Evolutionary conservation across 306 rosid species (phyloP).

Genomic region (Begonia peltatifolia): DNA sequence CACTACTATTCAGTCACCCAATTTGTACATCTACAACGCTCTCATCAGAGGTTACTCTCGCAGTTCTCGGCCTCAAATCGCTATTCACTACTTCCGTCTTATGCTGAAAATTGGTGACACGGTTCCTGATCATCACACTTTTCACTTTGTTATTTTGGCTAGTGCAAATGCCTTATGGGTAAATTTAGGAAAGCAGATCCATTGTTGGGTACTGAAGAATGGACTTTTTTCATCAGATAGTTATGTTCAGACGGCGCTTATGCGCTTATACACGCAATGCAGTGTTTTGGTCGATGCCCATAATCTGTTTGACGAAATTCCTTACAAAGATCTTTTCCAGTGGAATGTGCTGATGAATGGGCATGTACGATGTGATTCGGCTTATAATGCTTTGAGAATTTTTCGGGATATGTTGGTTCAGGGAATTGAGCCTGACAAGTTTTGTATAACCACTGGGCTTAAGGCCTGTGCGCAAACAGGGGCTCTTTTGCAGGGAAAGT

Average conservation of each 20-base stretch:
- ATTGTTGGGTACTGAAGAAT: slow-evolving; percentile 18
- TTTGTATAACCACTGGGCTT: slow-evolving; percentile 23
- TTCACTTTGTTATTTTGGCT: slow-evolving; percentile 24
- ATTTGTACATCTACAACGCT: slow-evolving; percentile 20
- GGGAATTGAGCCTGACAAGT: slow-evolving; percentile 21
- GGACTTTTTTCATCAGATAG: slow-evolving; percentile 19
- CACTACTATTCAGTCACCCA: slow-evolving; percentile 13
- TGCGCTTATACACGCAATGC: slow-evolving; percentile 13
- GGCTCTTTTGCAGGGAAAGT: slow-evolving; percentile 25
- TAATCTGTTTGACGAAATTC: slow-evolving; percentile 29
- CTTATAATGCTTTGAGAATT: slow-evolving; percentile 15
- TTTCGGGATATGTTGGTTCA: slow-evolving; percentile 13
- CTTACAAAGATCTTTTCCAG: slow-evolving; percentile 16
- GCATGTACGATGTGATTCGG: slow-evolving; percentile 17
- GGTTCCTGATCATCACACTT: slow-evolving; percentile 17
- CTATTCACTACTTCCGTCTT: slow-evolving; percentile 15
- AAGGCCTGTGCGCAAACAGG: slow-evolving; percentile 24
- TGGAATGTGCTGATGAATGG: slow-evolving; percentile 33
- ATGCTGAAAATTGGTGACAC: slow-evolving; percentile 8
- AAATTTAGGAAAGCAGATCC: slow-evolving; percentile 14
- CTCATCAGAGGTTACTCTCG: slow-evolving; percentile 21
- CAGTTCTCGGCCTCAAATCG: slow-evolving; percentile 14
- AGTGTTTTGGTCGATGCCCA: slow-evolving; percentile 15
- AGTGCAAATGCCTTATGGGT: slow-evolving; percentile 15
- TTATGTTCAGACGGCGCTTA: slow-evolving; percentile 20